Conservation (phyloP, 805 yeast species). For the Sporopachydermia lactativora region DNA sequence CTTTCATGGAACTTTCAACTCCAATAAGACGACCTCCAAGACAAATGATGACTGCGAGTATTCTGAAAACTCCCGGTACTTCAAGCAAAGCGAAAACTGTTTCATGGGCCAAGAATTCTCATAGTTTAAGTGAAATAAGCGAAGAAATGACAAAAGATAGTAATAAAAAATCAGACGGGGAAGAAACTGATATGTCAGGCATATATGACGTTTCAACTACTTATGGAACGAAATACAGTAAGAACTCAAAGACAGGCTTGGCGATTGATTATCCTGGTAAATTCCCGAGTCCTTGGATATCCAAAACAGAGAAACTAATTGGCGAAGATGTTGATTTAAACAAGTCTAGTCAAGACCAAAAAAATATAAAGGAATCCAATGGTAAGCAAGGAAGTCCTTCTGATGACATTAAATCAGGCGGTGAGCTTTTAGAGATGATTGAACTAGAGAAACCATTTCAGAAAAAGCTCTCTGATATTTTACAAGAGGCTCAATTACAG, state of each 20-base stretch:
- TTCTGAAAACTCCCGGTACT: constrained; percentile 3
- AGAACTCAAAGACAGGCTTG: constrained; percentile 1
- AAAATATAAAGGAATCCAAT: neutral
- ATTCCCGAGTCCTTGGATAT: constrained; percentile 3
- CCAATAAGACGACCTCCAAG: neutral
- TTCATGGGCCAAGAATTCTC: constrained; percentile 2
- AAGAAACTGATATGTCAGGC: neutral
- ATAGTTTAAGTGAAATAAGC: no score
- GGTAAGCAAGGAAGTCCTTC: neutral
- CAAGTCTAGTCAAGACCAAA: neutral
- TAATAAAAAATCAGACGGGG: neutral
- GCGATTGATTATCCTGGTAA: constrained; percentile 3
- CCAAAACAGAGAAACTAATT: neutral
- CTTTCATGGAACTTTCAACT: neutral
- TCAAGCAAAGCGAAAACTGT: constrained; percentile 2
- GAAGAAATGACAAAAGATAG: neutral
- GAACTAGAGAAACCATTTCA: neutral
- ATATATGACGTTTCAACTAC: neutral
- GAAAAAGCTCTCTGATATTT: neutral
- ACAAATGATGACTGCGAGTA: neutral
- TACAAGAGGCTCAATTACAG: neutral
- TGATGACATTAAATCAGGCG: neutral
- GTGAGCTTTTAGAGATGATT: neutral
- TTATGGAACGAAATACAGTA: neutral
- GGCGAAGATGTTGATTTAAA: neutral